Conservation (phyloP, 208 protist genomes). For the Crithidia fasciculata region DNA sequence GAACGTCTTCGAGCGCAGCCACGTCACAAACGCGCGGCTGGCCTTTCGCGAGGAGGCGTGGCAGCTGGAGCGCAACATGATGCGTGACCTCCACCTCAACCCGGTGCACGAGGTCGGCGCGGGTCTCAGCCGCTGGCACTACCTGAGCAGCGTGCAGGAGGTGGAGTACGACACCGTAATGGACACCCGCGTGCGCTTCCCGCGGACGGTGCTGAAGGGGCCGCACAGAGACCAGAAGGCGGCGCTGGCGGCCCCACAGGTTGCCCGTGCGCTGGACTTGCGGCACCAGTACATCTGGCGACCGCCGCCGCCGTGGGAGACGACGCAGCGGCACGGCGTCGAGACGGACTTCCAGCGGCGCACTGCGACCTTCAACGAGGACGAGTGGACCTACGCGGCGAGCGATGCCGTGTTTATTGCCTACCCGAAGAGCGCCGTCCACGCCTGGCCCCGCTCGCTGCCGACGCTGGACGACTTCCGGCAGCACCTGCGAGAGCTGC, state of each 20-base stretch:
- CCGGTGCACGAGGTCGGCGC: slow-evolving; percentile 45
- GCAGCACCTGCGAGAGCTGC: slow-evolving; percentile 74
- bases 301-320: slow-evolving; percentile 79
- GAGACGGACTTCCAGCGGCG: slow-evolving; percentile 88
- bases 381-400: slow-evolving; percentile 87
- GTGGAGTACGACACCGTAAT: slow-evolving; percentile 88
- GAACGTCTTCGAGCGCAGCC: slow-evolving; percentile 81
- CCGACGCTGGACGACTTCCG: slow-evolving; percentile 84
- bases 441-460: slow-evolving; percentile 82
- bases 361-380: slow-evolving; percentile 88
- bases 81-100: slow-evolving; percentile 77
- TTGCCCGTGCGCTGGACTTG: slow-evolving; percentile 78
- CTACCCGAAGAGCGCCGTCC: slow-evolving; percentile 72
- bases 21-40: slow-evolving; percentile 85
- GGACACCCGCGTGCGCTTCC: slow-evolving; percentile 87
- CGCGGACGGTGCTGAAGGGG: slow-evolving; percentile 86
- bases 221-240: slow-evolving; percentile 45
- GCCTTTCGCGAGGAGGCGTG: slow-evolving; percentile 88
- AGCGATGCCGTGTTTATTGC: slow-evolving; percentile 91
- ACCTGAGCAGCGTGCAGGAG: slow-evolving; percentile 81
- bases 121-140: slow-evolving; percentile 75
- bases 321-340: slow-evolving; percentile 58
- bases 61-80: slow-evolving; percentile 82
- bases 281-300: slow-evolving; percentile 84
- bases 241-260: slow-evolving; percentile 44